Evolutionary conservation across 1,139 yeast species (phyloP).

Genomic region (Suhomyces coccinellae): DNA sequence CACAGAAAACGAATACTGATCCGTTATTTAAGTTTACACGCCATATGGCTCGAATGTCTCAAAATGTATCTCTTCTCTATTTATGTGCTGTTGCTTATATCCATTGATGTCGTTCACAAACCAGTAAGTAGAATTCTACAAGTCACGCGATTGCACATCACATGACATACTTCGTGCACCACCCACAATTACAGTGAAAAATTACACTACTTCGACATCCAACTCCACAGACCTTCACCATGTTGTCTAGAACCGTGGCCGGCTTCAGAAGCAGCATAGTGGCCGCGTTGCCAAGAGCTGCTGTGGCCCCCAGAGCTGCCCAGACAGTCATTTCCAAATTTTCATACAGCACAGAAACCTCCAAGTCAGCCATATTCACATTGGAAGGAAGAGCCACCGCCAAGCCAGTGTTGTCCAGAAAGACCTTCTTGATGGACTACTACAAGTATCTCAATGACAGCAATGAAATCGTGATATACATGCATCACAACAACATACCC

Average conservation of each 20-base stretch:
- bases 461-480: slow-evolving; percentile 68
- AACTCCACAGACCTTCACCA: background rate
- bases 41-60: too few species aligned
- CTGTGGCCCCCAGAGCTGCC: background rate
- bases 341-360: slow-evolving; percentile 6
- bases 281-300: background rate
- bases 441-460: slow-evolving; percentile 70
- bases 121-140: too few species aligned
- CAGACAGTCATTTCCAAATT: background rate
- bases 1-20: too few species aligned
- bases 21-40: too few species aligned
- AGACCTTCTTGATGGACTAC: slow-evolving; percentile 79
- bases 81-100: too few species aligned
- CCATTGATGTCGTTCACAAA: too few species aligned
- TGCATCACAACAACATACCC: slow-evolving; percentile 80
- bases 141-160: background rate
- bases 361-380: slow-evolving; percentile 10
- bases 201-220: slow-evolving; percentile 9
- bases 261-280: slow-evolving; percentile 1
- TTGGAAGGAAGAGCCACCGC: slow-evolving; percentile 40
- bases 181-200: slow-evolving; percentile 5
- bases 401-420: slow-evolving; percentile 62
- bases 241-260: slow-evolving; percentile 4
- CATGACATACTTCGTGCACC: slow-evolving; percentile 2
- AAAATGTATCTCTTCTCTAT: too few species aligned